Evolutionary conservation across 2,329 filamentous ascomycete species (phyloP), one percentile per base, ranked within the genome.

Genomic region (Myriangium duriaei): DNA sequence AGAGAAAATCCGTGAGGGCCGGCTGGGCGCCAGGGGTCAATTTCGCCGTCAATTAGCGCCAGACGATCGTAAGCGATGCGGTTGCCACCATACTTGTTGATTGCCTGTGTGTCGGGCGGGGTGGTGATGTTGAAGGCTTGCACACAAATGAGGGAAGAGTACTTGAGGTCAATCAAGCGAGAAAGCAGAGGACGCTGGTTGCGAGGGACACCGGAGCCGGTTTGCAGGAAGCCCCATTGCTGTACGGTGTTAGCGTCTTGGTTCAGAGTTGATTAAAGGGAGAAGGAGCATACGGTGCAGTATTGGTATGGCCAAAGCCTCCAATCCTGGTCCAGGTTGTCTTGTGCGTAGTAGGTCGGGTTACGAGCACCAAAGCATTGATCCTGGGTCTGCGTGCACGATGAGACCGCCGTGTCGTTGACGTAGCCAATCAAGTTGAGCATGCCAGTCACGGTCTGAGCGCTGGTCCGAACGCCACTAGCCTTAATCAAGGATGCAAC

Each of bases 51-150:
- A 28, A 93, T 64, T 33, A 82, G 70, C 2, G 85, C 85, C 1
- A 93, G 70, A 2, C 84, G 77, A 1, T 78, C 72, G 52, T 84
- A 86, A 32, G 71, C 70, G 48, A 91, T 78, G 53, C 72, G 62
- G 56, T 76, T 81, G 10, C 76, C 81, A 30, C 85, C 85, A 45
- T 81, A 79, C 51, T 79, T 76, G 64, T 92, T 91, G 56, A 91
- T 75, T 1, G 65, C 64, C 1, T 74, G 67, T 0, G 79, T 60
- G 36, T 86, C 65, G 0, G 84, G 71, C 0, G 70, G 71, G 0
- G 62, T 56, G 0, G 70, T 74, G 51, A 87, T 75, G 59, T 79
- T 79, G 65, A 86, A 92, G 0, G 72, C 71, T 5, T 71, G 63
- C 1, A 66, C 64, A 61, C 84, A 92, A 48, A 77, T 64, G 3